These are phyloP conservation scores for Pseudogymnoascus sp. DNA, from an alignment of 2,329 filamentous ascomycete genomes.

Conservation along the genomic window DNA sequence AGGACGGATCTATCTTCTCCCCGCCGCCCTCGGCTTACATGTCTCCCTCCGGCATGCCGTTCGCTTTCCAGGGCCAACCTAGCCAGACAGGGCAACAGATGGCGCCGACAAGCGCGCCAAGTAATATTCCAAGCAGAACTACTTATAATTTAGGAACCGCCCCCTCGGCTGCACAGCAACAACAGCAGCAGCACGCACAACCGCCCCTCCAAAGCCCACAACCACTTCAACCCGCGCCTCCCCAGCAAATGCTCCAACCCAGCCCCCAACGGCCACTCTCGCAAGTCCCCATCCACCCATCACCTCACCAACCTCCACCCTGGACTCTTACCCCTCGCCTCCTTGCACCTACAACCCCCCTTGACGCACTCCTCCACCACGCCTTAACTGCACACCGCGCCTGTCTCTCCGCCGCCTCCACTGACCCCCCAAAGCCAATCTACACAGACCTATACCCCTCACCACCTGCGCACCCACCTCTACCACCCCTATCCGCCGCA, in stretches of 20 bases:
- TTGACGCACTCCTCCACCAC: neutral
- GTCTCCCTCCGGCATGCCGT: neutral
- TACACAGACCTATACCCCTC: conserved; percentile 3
- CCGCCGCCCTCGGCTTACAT: neutral
- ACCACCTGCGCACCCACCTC: neutral
- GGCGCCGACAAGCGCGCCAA: neutral
- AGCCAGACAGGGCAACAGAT: neutral
- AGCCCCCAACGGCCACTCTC: neutral
- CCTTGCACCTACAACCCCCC: neutral
- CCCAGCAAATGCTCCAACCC: neutral
- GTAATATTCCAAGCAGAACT: neutral
- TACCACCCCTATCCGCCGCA: neutral
- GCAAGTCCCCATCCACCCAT: neutral
- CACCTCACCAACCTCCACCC: neutral
- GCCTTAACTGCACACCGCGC: neutral
- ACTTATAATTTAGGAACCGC: neutral
- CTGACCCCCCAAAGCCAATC: neutral
- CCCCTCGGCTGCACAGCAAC: neutral
- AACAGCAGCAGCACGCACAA: neutral
- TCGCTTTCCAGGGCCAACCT: neutral
- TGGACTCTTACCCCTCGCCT: neutral
- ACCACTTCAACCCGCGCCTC: neutral
- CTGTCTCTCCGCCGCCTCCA: neutral
- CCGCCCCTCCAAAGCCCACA: neutral
- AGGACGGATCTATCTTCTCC: neutral